These are phyloP conservation scores for Cystobasidium ongulense DNA, from an alignment of 768 basidiomycete species.

Conservation along the genomic window DNA sequence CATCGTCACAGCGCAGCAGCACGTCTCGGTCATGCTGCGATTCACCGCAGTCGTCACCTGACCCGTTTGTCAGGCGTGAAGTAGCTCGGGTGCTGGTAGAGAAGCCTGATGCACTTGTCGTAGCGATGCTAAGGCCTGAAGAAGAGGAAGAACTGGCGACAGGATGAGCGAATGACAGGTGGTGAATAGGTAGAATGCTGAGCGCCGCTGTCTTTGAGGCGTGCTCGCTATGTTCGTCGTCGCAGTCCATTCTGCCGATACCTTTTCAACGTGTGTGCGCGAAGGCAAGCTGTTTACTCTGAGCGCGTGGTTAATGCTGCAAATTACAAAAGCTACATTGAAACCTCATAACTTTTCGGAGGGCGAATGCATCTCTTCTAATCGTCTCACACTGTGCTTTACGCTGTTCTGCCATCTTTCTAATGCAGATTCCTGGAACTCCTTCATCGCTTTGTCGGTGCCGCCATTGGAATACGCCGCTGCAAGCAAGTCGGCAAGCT, in stretches of 20 bases:
- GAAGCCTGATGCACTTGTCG: background rate
- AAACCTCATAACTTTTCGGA: background rate
- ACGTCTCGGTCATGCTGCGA: background rate
- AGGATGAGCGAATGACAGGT: background rate
- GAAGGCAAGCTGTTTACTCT: background rate
- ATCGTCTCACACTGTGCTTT: background rate
- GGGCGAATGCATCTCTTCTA: background rate
- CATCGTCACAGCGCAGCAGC: background rate
- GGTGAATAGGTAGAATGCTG: background rate
- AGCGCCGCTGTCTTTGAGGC: background rate
- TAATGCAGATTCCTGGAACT: background rate
- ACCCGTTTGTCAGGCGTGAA: background rate
- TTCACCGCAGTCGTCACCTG: background rate
- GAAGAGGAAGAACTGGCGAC: background rate
- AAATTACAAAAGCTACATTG: background rate
- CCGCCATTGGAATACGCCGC: background rate
- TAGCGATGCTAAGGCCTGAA: background rate
- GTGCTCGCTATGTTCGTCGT: background rate
- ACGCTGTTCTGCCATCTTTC: slow-evolving; percentile 7
- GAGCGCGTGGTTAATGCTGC: too few species aligned
- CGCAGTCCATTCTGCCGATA: background rate
- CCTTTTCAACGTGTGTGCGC: background rate
- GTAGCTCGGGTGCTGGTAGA: background rate
- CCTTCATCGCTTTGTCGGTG: background rate
- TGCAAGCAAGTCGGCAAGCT: background rate